These are phyloP conservation scores for Kodamaea restingae DNA, from an alignment of 805 yeast genomes.

Conservation along the genomic window DNA sequence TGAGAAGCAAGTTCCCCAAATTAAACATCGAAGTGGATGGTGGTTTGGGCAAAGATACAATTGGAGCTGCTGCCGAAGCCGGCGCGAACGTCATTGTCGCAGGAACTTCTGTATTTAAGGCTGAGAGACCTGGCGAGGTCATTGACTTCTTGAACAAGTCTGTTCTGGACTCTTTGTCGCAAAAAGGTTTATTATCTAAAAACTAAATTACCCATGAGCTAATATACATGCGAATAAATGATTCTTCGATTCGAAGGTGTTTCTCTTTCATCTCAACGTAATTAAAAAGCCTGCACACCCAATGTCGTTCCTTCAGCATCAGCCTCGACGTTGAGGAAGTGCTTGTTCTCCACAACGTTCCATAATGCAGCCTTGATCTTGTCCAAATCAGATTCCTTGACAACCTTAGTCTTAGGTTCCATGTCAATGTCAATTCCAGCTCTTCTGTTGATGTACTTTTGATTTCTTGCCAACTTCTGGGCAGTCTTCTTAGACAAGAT, in stretches of 20 bases:
- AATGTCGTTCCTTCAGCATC: conserved; percentile 78
- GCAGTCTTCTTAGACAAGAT: conserved; percentile 75
- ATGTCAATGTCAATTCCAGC: conserved; percentile 27
- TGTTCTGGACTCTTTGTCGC: conserved; percentile 47
- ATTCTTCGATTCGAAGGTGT: not conserved
- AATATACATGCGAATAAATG: conserved; percentile 1
- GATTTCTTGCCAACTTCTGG: conserved; percentile 74
- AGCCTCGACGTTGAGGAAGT: conserved; percentile 39
- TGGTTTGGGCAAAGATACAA: conserved; percentile 83
- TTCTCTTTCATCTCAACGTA: conserved; percentile 1
- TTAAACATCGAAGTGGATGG: conserved; percentile 96
- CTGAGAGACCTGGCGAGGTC: conserved; percentile 72
- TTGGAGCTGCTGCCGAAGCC: conserved; percentile 85
- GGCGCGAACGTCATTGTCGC: conserved; percentile 99
- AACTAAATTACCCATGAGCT: conserved; percentile 1
- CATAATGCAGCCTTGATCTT: conserved; percentile 64
- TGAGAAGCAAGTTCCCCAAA: conserved; percentile 70
- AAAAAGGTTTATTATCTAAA: conserved; percentile 10
- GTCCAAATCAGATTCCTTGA: conserved; percentile 33
- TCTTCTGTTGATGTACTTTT: conserved; percentile 64
- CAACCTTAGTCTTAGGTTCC: conserved; percentile 30
- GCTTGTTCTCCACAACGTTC: conserved; percentile 62
- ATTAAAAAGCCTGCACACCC: conserved; percentile 63
- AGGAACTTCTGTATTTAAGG: conserved; percentile 90
- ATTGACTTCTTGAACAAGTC: conserved; percentile 63